Percentiles rank a stretch among this genome's conserved stretches.
These are phyloP conservation scores for Gymnopilus dilepis DNA, from an alignment of 768 basidiomycete species.

Conservation along the genomic window DNA sequence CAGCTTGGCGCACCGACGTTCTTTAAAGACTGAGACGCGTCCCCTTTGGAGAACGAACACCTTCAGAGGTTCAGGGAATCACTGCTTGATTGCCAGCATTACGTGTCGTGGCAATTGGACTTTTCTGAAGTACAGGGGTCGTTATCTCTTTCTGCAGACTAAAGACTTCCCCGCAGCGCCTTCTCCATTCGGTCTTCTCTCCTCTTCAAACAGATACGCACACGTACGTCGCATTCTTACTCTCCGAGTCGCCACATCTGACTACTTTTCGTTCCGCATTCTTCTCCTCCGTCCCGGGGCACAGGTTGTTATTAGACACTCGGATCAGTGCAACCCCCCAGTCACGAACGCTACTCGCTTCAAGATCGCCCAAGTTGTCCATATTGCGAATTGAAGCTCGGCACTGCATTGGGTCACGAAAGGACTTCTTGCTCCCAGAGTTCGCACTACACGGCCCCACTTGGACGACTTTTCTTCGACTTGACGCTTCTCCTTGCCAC, in stretches of 20 bases:
- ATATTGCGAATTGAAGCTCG: slow-evolving; percentile 8
- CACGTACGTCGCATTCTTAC: background rate
- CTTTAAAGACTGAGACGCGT: background rate
- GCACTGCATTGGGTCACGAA: slow-evolving; percentile 5
- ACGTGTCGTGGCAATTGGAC: background rate
- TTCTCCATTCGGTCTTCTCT: slow-evolving; percentile 1
- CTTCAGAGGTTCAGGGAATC: background rate
- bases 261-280: background rate
- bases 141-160: background rate
- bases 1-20: background rate
- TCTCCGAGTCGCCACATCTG: background rate
- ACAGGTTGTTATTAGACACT: slow-evolving; percentile 2
- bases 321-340: background rate
- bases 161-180: slow-evolving; percentile 1
- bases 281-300: background rate
- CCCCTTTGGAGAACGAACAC: background rate
- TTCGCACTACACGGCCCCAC: slow-evolving; percentile 1
- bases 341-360: slow-evolving; percentile 11
- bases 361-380: slow-evolving; percentile 7
- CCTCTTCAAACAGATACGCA: background rate
- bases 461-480: slow-evolving; percentile 4
- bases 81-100: background rate
- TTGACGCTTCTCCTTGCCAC: background rate
- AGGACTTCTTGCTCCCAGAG: slow-evolving; percentile 16
- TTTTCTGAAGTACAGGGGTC: background rate